Base-by-base conservation (phyloP, 2,329 filamentous ascomycete genomes). In the Malbranchea cinnamomea region DNA sequence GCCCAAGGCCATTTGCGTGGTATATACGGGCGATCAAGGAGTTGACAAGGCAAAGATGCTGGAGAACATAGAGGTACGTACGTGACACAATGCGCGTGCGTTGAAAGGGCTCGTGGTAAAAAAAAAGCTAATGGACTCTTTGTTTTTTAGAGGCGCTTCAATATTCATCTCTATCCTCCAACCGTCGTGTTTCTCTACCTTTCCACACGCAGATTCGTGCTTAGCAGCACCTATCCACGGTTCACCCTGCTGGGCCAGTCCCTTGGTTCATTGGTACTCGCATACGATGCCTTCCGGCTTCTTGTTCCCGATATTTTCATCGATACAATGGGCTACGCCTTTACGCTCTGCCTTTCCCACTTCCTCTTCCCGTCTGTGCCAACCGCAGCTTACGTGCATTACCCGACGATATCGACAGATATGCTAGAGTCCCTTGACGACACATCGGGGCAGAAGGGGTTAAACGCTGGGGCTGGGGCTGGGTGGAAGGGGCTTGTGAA, bases 261-360 rank as follows among this genome's bases (percentile, higher is more conserved):
- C 2, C 49, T 95, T 3, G 89, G 89, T 23, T 94, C 85, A 4
- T 49, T 98, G 26, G 51, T 93, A 16, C 65, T 98, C 31, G 85
- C 80, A 15, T 89, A 82, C 65, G 87, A 98, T 47, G 87, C 87
- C 7, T 89, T 98, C 52, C 77, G 72, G n/a, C 70, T 94, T 2
- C 66, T 95, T 2, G 80, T 87, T 0, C 89, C 89, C 0, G 89
- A 98, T 52, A 69, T 95, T 30, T 93, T 95, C 51, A 67, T 98
- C 44, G 89, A 98, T 49, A 98, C 89, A 2, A 94, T 98, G 85
- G 89, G 89, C 38, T 98, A 94, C 48, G 84, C 87, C 15, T 98
- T 95, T 50, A 71, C 80, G 0, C 68, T 93, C 7, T 83, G 81
- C 6, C 64, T 94, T 3, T 79, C 68, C 53, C 89, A 84, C 49